These are phyloP conservation scores for Papiliotrema fonsecae DNA, from an alignment of 1,284 basidiomycete genomes.

Conservation along the genomic window DNA sequence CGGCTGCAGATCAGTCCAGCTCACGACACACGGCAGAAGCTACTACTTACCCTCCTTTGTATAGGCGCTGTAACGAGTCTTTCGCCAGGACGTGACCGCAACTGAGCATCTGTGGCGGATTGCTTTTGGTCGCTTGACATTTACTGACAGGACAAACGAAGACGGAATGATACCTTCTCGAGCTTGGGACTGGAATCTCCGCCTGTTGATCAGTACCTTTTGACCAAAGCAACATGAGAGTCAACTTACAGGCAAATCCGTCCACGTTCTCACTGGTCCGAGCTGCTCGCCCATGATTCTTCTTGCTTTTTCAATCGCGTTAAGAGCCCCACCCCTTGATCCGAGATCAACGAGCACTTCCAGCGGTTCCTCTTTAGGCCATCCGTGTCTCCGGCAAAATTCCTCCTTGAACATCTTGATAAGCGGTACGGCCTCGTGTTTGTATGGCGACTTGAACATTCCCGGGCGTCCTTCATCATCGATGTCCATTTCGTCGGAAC, in stretches of 20 bases:
- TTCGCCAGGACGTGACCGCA: slow-evolving; percentile 93
- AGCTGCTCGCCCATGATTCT: slow-evolving; percentile 80
- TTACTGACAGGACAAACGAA: slow-evolving; percentile 98
- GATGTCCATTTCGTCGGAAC: slow-evolving; percentile 1
- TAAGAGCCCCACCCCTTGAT: slow-evolving; percentile 72
- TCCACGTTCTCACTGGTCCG: slow-evolving; percentile 83
- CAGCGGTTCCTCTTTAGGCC: slow-evolving; percentile 82
- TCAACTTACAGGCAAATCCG: slow-evolving; percentile 76
- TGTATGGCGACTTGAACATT: slow-evolving; percentile 19
- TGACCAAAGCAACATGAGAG: neutral
- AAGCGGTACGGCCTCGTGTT: slow-evolving; percentile 53
- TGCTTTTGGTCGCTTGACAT: slow-evolving; percentile 86
- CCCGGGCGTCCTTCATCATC: neutral
- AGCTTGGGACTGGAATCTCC: slow-evolving; percentile 80
- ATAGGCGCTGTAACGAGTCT: slow-evolving; percentile 78
- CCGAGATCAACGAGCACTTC: slow-evolving; percentile 85
- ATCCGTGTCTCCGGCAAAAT: slow-evolving; percentile 78
- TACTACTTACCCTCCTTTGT: slow-evolving; percentile 74
- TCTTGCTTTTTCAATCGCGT: slow-evolving; percentile 84
- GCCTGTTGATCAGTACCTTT: slow-evolving; percentile 56
- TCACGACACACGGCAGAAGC: neutral
- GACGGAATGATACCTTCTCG: slow-evolving; percentile 90
- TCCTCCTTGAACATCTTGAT: slow-evolving; percentile 79
- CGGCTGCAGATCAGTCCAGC: slow-evolving; percentile 20
- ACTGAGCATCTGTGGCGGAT: slow-evolving; percentile 95